These are phyloP conservation scores for Plasmodium ovale DNA, from an alignment of 169 alveolate genomes.

Conservation along the genomic window DNA sequence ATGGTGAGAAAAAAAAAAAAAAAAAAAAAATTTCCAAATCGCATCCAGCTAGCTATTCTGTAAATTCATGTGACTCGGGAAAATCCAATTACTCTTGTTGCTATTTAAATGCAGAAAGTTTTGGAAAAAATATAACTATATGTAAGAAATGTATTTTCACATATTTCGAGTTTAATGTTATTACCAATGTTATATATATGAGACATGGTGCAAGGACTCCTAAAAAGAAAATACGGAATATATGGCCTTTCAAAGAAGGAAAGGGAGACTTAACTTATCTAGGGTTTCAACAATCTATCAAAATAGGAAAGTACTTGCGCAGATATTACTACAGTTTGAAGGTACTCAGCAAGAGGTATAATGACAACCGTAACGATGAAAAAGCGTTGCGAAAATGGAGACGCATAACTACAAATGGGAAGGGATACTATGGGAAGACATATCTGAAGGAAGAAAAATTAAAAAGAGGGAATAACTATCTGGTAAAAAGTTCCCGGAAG, in stretches of 20 bases:
- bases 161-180: conserved; percentile 23
- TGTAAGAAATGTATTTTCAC: conserved; percentile 52
- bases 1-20: not conserved
- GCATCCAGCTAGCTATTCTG: not conserved
- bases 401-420: too few relatives aligned
- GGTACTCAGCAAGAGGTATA: conserved; percentile 18
- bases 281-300: conserved; percentile 63
- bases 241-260: conserved; percentile 64
- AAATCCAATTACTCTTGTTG: conserved; percentile 12
- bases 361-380: not conserved
- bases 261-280: conserved; percentile 60
- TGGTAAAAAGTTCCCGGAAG: not conserved
- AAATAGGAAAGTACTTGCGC: conserved; percentile 49
- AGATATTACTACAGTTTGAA: conserved; percentile 46
- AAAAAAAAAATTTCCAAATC: not conserved
- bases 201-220: conserved; percentile 76
- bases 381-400: too few relatives aligned
- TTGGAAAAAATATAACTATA: conserved; percentile 26
- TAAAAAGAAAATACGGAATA: conserved; percentile 41
- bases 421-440: too few relatives aligned
- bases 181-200: conserved; percentile 54
- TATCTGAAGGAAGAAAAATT: not conserved
- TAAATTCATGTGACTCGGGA: conserved; percentile 25
- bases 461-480: not conserved
- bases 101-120: conserved; percentile 16